These are phyloP conservation scores for Neofusicoccum umdonicola DNA, from an alignment of 2,329 filamentous ascomycete species.

Conservation along the genomic window DNA sequence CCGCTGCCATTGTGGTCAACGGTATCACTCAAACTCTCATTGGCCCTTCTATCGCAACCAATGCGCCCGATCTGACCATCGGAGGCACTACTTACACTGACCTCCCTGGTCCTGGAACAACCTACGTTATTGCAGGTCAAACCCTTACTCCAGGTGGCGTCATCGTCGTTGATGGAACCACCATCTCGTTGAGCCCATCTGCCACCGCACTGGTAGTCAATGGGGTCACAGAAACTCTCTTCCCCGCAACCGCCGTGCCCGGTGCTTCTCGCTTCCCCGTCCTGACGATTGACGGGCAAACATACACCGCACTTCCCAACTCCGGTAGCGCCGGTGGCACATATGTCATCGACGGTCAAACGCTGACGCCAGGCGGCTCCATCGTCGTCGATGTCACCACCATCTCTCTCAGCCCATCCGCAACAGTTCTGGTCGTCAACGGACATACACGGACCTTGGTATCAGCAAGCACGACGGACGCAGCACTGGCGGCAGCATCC, in stretches of 20 bases:
- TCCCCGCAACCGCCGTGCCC: slow-evolving; percentile 19
- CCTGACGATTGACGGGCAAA: slow-evolving; percentile 23
- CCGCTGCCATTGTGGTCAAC: slow-evolving; percentile 33
- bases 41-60: slow-evolving; percentile 25
- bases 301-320: background rate
- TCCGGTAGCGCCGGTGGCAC: background rate
- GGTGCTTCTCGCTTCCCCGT: slow-evolving; percentile 8
- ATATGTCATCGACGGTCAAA: slow-evolving; percentile 41
- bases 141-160: slow-evolving; percentile 40
- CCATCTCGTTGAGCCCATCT: slow-evolving; percentile 28
- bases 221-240: slow-evolving; percentile 18
- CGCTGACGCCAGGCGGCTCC: slow-evolving; percentile 35
- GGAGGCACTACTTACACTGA: slow-evolving; percentile 29
- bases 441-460: slow-evolving; percentile 22
- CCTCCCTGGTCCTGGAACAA: slow-evolving; percentile 27
- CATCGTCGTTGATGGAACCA: slow-evolving; percentile 28
- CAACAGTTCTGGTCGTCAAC: slow-evolving; percentile 11
- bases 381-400: slow-evolving; percentile 26
- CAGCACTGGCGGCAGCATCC: background rate
- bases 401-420: slow-evolving; percentile 28
- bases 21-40: slow-evolving; percentile 28
- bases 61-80: slow-evolving; percentile 31
- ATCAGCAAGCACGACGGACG: background rate
- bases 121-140: slow-evolving; percentile 36
- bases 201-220: slow-evolving; percentile 16